phyloP scores from a whole-genome alignment of 1,284 basidiomycete species.

The Austroboletus sp. region DNA sequence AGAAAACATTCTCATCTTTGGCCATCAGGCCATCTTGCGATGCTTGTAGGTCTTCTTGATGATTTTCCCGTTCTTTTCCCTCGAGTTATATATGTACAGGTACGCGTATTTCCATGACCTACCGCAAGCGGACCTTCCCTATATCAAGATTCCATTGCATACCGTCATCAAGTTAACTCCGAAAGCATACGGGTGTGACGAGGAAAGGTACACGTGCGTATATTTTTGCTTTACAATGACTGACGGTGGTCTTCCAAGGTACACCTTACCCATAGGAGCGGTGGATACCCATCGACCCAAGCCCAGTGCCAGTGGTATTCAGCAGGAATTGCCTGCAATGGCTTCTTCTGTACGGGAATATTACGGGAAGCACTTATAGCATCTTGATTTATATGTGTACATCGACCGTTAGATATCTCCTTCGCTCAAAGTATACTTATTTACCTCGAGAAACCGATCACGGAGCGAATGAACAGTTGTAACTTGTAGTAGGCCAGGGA shows the following conservation, averaged over 20 bases:
- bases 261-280: slow-evolving; percentile 80
- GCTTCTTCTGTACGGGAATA: slow-evolving; percentile 27
- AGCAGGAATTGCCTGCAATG: slow-evolving; percentile 12
- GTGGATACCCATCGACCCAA: slow-evolving; percentile 94
- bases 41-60: slow-evolving; percentile 57
- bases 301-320: slow-evolving; percentile 44
- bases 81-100: slow-evolving; percentile 32
- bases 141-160: slow-evolving; percentile 94
- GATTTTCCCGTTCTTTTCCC: background rate
- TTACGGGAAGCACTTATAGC: slow-evolving; percentile 23
- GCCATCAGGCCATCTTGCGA: slow-evolving; percentile 92
- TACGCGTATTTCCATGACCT: slow-evolving; percentile 95
- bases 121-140: slow-evolving; percentile 89
- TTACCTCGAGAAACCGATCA: background rate
- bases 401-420: too few species aligned
- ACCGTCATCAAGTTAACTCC: slow-evolving; percentile 98
- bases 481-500: too few species aligned
- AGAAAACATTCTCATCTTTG: slow-evolving; percentile 94
- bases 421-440: background rate
- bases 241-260: slow-evolving; percentile 40
- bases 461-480: too few species aligned
- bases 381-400: background rate
- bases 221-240: background rate
- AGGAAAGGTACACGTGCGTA: slow-evolving; percentile 63
- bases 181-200: slow-evolving; percentile 97